Evolutionary conservation across 768 basidiomycete species (phyloP), one percentile per base, ranked within the genome.

Genomic region (Kwoniella bestiolae): DNA sequence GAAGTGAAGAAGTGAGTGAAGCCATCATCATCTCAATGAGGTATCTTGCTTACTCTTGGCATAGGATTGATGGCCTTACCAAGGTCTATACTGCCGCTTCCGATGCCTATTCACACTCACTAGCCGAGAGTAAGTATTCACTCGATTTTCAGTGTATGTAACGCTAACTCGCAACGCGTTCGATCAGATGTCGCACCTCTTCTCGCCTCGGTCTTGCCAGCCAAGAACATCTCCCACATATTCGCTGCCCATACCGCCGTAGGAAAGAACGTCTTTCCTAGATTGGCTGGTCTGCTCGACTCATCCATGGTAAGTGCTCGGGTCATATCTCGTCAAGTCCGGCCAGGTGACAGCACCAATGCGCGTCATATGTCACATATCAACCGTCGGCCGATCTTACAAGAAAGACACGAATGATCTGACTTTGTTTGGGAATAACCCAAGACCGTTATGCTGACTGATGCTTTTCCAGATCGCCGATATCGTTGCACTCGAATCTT

Each of bases 261-360:
- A 52, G 92, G 92, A 62, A 97, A 96, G 83, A 92, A 93, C 34
- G 84, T 97, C 68, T 85, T 98, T 62, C 96, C 96, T 44, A 91
- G 95, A 66, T 87, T 96, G 9, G 92, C 95, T 0, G 95, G 92
- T 12, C 85, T 84, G 67, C 86, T 98, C n/a, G 88, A 95, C 80
- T 86, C 89, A 23, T 92, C 93, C 6, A 92, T 92, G 66, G 76
- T 71, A 47, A 47, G 72, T 60, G 57, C 14, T 41, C 51, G 41
- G 18, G n/a, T 14, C 11, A 28, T 44, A 21, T n/a, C 56, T 56
- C 34, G 32, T 11, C 55, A 16, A 12, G 55, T 34, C n/a, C n/a
- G n/a, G n/a, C n/a, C n/a, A n/a, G n/a, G n/a, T n/a, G n/a, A n/a
- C n/a, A n/a, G n/a, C n/a, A n/a, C n/a, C n/a, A n/a, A n/a, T n/a